Conservation (phyloP, 2,329 filamentous ascomycete species). For the Penicillium sp. region DNA sequence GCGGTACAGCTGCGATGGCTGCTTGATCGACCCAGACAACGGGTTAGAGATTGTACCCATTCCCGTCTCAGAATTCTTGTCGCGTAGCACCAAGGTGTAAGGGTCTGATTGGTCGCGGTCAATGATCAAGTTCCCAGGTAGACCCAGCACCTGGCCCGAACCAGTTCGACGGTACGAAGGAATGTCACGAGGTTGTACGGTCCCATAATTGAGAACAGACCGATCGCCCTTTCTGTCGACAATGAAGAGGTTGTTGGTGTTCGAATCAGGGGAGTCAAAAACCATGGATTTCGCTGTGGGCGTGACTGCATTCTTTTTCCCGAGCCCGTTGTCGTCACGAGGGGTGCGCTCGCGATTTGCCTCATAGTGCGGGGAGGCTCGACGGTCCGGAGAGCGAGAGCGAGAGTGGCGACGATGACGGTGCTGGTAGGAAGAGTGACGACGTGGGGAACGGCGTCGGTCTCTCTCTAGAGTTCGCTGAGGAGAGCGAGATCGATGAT, state of each 20-base stretch:
- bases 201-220: conserved; percentile 73
- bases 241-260: conserved; percentile 50
- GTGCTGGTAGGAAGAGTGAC: not conserved
- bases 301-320: not conserved
- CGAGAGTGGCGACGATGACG: not conserved
- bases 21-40: conserved; percentile 29
- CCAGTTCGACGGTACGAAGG: conserved; percentile 72
- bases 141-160: conserved; percentile 71
- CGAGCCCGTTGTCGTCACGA: not conserved
- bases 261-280: not conserved
- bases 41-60: conserved; percentile 45
- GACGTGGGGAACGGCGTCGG: not conserved
- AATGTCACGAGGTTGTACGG: conserved; percentile 69
- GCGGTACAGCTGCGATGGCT: conserved; percentile 27
- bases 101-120: conserved; percentile 60
- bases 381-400: not conserved
- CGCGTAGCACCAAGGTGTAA: conserved; percentile 20
- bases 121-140: conserved; percentile 58
- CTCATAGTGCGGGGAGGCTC: not conserved
- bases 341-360: not conserved
- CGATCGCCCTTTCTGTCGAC: conserved; percentile 76
- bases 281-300: not conserved
- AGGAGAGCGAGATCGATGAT: conserved; percentile 27
- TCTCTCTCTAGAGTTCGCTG: conserved; percentile 21
- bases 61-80: conserved; percentile 34